Percentiles rank a stretch among this genome's conserved stretches.
Conservation (phyloP, 2,329 filamentous ascomycete species). For the Ascocoryne sarcoides region DNA sequence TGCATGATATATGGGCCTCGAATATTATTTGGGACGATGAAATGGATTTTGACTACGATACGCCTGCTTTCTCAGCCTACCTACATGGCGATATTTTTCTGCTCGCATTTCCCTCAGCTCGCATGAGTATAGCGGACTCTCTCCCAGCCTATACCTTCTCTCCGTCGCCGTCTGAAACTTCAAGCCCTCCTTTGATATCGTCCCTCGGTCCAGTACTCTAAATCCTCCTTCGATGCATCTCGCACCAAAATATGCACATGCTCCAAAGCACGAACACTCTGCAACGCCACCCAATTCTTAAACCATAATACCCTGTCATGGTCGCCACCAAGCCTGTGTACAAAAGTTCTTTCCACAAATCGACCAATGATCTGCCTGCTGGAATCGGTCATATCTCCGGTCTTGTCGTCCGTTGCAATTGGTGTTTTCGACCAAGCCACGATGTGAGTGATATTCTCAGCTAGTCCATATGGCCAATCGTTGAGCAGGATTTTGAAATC, state of each 20-base stretch:
- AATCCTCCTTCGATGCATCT: slow-evolving; percentile 41
- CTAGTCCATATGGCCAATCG: slow-evolving; percentile 88
- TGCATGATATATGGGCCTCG: no score
- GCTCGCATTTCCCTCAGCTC: no score
- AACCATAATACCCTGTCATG: slow-evolving; percentile 66
- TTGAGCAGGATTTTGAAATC: slow-evolving; percentile 70
- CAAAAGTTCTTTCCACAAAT: slow-evolving; percentile 65
- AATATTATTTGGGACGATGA: no score
- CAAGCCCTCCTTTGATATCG: background rate
- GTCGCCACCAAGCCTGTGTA: slow-evolving; percentile 41
- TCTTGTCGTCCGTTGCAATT: slow-evolving; percentile 61
- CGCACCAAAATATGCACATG: slow-evolving; percentile 75
- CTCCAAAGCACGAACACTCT: slow-evolving; percentile 80
- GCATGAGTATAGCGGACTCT: no score
- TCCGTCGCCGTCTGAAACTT: no score
- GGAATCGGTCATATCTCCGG: slow-evolving; percentile 63
- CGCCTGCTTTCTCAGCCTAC: no score
- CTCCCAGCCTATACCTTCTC: background rate
- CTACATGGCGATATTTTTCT: no score
- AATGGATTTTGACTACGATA: no score
- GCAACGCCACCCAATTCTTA: slow-evolving; percentile 85
- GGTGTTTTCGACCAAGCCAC: slow-evolving; percentile 86
- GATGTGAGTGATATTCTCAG: slow-evolving; percentile 60
- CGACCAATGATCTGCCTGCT: slow-evolving; percentile 54
- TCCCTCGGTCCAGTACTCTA: slow-evolving; percentile 43